Evolutionary conservation across 441 rosid genomes (phyloP).

Genomic region (Theobroma grandiflorum): DNA sequence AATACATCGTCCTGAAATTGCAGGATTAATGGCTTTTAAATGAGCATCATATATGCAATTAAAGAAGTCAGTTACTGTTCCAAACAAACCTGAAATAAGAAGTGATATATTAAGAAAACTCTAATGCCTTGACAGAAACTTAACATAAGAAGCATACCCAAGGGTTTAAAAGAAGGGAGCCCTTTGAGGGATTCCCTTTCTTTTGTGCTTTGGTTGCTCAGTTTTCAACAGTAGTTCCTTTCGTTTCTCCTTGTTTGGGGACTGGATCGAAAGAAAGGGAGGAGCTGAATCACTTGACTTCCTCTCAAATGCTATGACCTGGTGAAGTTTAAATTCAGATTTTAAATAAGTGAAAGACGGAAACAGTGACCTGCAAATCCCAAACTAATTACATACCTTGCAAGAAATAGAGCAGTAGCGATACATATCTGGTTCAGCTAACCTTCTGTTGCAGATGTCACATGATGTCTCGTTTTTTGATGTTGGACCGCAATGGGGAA

Average conservation of each 20-base stretch:
- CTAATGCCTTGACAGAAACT: neutral
- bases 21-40: too few species aligned
- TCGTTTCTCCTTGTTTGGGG: neutral
- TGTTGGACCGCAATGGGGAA: constrained; percentile 46
- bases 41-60: too few species aligned
- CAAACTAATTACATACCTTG: constrained; percentile 38
- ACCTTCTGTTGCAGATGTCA: constrained; percentile 42
- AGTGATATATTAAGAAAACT: too few species aligned
- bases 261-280: constrained; percentile 11
- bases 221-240: neutral
- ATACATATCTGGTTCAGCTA: constrained; percentile 42
- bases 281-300: constrained; percentile 12
- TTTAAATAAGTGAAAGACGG: neutral
- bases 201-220: constrained; percentile 26
- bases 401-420: constrained; percentile 52
- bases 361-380: neutral
- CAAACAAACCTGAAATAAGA: too few species aligned
- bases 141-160: too few species aligned
- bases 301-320: constrained; percentile 31
- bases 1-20: too few species aligned
- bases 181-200: constrained; percentile 34
- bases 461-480: constrained; percentile 36
- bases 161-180: constrained; percentile 31
- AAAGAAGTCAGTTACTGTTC: too few species aligned
- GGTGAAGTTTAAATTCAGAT: neutral